These are phyloP conservation scores for Posidonia oceanica DNA, from an alignment of 116 monocot species.

Conservation along the genomic window DNA sequence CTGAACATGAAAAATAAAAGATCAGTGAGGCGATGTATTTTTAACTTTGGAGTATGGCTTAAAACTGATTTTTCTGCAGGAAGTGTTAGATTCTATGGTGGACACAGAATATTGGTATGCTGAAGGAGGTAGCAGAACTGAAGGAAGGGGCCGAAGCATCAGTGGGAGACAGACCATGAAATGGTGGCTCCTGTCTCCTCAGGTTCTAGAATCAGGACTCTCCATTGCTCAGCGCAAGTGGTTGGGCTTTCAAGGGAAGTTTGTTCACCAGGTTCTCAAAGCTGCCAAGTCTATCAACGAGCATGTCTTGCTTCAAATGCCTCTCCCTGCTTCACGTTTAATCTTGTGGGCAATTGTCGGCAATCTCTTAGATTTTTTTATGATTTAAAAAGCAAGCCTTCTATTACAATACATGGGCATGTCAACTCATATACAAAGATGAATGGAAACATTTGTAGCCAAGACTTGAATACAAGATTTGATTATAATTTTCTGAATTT, in stretches of 20 bases:
- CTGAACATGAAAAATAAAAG: no score
- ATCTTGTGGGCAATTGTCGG: no score
- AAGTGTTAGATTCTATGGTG: slow-evolving; percentile 83
- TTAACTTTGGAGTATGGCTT: not conserved
- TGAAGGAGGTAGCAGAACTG: slow-evolving; percentile 53
- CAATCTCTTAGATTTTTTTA: no score
- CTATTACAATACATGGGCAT: no score
- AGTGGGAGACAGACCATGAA: slow-evolving; percentile 36
- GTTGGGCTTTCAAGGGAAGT: slow-evolving; percentile 61
- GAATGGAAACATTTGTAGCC: no score
- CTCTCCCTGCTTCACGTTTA: no score
- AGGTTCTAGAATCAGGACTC: slow-evolving; percentile 65
- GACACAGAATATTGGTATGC: slow-evolving; percentile 87
- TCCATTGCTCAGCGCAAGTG: slow-evolving; percentile 52
- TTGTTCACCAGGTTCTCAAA: slow-evolving; percentile 73
- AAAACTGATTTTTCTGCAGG: slow-evolving; percentile 27
- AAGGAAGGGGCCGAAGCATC: slow-evolving; percentile 16
- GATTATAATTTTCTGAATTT: no score
- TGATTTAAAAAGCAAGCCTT: no score
- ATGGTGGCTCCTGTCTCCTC: slow-evolving; percentile 94
- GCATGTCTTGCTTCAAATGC: no score
- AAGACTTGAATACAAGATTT: no score
- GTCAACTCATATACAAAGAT: no score
- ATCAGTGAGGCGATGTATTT: not conserved
- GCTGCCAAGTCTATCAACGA: no score